A percentile compares a stretch with the other conserved stretches of the same genome.
These are phyloP conservation scores for Tricholoma sp. DNA, from an alignment of 768 basidiomycete genomes.

Conservation along the genomic window DNA sequence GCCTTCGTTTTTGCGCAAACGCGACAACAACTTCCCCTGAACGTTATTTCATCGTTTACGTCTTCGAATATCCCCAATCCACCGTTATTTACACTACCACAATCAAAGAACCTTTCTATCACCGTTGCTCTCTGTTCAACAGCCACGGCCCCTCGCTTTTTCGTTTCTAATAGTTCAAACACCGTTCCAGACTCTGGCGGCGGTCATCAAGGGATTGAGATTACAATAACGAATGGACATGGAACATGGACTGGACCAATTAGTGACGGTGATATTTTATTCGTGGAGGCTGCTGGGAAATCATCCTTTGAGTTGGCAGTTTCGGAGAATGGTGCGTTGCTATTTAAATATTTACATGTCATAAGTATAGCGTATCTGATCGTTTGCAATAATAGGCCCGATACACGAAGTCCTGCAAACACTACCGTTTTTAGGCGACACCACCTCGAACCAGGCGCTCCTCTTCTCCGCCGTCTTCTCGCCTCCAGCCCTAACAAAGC, in stretches of 20 bases:
- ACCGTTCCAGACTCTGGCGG: slow-evolving; percentile 32
- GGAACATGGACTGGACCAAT: slow-evolving; percentile 49
- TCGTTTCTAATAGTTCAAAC: slow-evolving; percentile 48
- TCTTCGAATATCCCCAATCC: slow-evolving; percentile 25
- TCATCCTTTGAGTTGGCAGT: slow-evolving; percentile 55
- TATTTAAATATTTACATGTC: neutral
- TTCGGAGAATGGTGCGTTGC: slow-evolving; percentile 36
- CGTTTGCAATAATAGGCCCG: slow-evolving; percentile 29
- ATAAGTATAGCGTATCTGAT: neutral
- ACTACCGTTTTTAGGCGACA: slow-evolving; percentile 64
- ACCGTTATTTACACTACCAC: slow-evolving; percentile 37
- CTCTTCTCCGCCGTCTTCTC: slow-evolving; percentile 62
- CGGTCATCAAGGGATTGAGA: slow-evolving; percentile 41
- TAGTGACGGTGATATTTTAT: slow-evolving; percentile 45
- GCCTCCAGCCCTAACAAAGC: slow-evolving; percentile 22
- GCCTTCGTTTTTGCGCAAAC: slow-evolving; percentile 28
- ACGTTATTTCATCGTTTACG: slow-evolving; percentile 30
- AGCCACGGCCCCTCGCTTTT: slow-evolving; percentile 43
- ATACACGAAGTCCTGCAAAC: slow-evolving; percentile 39
- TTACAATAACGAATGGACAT: slow-evolving; percentile 40
- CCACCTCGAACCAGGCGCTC: slow-evolving; percentile 66
- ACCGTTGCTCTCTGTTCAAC: slow-evolving; percentile 45
- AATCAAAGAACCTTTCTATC: slow-evolving; percentile 34
- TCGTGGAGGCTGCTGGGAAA: slow-evolving; percentile 34
- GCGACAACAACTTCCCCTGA: slow-evolving; percentile 27